Evolutionary conservation across 148 eudicot genomes (phyloP).

Genomic region (Vaccinium myrtillus): DNA sequence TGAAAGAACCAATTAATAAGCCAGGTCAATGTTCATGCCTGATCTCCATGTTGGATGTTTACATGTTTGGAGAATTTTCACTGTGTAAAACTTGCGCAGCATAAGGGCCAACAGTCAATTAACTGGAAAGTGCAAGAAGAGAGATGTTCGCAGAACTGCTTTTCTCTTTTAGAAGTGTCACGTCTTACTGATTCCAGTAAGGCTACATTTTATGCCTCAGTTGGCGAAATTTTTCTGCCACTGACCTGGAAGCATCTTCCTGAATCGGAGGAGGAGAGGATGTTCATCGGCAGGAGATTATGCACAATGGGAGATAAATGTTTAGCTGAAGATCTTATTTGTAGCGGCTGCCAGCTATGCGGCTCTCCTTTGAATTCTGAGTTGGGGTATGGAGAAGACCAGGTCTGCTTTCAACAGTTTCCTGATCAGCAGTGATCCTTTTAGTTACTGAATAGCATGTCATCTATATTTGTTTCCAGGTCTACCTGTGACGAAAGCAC

Average conservation of each 20-base stretch:
- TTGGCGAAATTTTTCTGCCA: conserved; percentile 69
- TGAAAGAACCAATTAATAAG: background rate
- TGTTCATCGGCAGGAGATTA: conserved; percentile 62
- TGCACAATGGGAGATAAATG: conserved; percentile 23
- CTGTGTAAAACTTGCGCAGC: conserved; percentile 15
- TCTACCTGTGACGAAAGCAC: conserved; percentile 31
- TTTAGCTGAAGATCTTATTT: conserved; percentile 68
- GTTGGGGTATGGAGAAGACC: conserved; percentile 35
- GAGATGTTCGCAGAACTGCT: conserved; percentile 36
- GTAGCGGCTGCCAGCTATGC: conserved; percentile 72
- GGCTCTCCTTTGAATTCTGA: conserved; percentile 52
- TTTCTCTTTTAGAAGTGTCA: conserved; percentile 49
- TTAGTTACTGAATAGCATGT: background rate
- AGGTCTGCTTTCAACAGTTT: conserved; percentile 12
- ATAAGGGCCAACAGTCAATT: conserved; percentile 32
- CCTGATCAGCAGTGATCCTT: background rate
- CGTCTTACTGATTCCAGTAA: conserved; percentile 39
- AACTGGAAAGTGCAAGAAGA: conserved; percentile 76
- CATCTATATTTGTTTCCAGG: conserved; percentile 34
- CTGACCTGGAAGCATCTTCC: conserved; percentile 29
- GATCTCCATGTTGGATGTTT: background rate
- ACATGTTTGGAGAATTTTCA: background rate
- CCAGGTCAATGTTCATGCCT: background rate
- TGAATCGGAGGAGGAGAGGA: conserved; percentile 55
- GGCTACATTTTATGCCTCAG: conserved; percentile 59